These are phyloP conservation scores for Dioszegia crocea DNA, from an alignment of 768 basidiomycete genomes.

Conservation along the genomic window DNA sequence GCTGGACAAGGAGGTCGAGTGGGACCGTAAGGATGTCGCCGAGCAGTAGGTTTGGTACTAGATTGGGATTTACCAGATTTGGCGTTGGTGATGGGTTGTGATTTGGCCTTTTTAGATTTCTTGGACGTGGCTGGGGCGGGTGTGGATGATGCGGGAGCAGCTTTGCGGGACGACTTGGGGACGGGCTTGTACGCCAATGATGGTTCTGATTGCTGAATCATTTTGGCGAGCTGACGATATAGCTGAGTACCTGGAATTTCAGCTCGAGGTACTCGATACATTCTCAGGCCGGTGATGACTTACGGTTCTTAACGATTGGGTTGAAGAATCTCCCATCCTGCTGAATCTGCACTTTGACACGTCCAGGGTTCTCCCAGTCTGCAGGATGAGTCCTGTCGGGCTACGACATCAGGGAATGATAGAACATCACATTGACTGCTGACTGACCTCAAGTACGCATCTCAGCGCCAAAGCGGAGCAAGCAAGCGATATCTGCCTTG, in stretches of 20 bases:
- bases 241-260: slow-evolving; percentile 52
- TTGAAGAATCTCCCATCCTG: slow-evolving; percentile 47
- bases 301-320: slow-evolving; percentile 50
- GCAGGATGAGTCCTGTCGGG: slow-evolving; percentile 78
- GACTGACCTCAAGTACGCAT: slow-evolving; percentile 72
- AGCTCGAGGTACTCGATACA: not conserved
- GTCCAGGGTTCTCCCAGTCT: slow-evolving; percentile 97
- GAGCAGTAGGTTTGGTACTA: slow-evolving; percentile 29
- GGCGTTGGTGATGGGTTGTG: not conserved
- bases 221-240: slow-evolving; percentile 37
- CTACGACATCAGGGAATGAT: slow-evolving; percentile 27
- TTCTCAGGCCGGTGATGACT: slow-evolving; percentile 16
- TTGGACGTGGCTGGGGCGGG: slow-evolving; percentile 6
- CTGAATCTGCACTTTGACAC: slow-evolving; percentile 71
- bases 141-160: not conserved
- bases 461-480: slow-evolving; percentile 70
- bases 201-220: slow-evolving; percentile 40
- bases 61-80: slow-evolving; percentile 9
- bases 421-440: not conserved
- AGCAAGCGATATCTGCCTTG: slow-evolving; percentile 85
- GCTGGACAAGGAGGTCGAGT: slow-evolving; percentile 65
- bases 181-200: slow-evolving; percentile 10
- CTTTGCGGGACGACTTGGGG: not conserved
- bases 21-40: slow-evolving; percentile 13
- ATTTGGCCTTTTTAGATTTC: not conserved